Conservation (phyloP, 495 filamentous ascomycete genomes). For the Mycothermus thermophilus region DNA sequence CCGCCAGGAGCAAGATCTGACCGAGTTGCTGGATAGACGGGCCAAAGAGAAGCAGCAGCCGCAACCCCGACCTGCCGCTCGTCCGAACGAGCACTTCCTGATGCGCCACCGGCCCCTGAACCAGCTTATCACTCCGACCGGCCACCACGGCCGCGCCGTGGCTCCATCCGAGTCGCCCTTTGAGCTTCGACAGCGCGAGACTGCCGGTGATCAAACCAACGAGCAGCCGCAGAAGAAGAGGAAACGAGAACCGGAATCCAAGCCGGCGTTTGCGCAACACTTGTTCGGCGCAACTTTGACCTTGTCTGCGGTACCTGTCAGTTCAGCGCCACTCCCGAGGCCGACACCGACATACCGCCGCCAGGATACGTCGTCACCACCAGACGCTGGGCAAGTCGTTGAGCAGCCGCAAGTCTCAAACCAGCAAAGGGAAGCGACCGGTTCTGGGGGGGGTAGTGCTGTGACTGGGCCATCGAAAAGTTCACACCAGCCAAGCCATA, state of each 20-base stretch:
- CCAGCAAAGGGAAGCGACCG: too few species aligned
- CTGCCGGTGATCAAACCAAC: slow-evolving; percentile 5
- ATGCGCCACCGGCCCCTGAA: slow-evolving; percentile 31
- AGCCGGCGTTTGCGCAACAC: slow-evolving; percentile 38
- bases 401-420: too few species aligned
- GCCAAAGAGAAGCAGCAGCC: slow-evolving; percentile 36
- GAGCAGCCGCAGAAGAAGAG: slow-evolving; percentile 23
- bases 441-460: too few species aligned
- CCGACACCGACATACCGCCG: too few species aligned
- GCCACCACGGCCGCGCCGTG: slow-evolving; percentile 37
- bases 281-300: slow-evolving; percentile 36
- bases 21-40: slow-evolving; percentile 54
- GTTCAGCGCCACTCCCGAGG: slow-evolving; percentile 19
- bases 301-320: slow-evolving; percentile 27
- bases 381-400: too few species aligned
- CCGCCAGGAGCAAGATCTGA: slow-evolving; percentile 62
- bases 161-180: slow-evolving; percentile 36
- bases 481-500: too few species aligned
- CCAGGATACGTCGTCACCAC: too few species aligned
- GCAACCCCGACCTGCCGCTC: slow-evolving; percentile 20
- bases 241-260: slow-evolving; percentile 29
- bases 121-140: slow-evolving; percentile 33
- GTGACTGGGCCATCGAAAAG: too few species aligned
- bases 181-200: slow-evolving; percentile 29
- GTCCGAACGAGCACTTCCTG: slow-evolving; percentile 21